Conservation (phyloP, 345 rosid genomes). For the Salix caprea region DNA sequence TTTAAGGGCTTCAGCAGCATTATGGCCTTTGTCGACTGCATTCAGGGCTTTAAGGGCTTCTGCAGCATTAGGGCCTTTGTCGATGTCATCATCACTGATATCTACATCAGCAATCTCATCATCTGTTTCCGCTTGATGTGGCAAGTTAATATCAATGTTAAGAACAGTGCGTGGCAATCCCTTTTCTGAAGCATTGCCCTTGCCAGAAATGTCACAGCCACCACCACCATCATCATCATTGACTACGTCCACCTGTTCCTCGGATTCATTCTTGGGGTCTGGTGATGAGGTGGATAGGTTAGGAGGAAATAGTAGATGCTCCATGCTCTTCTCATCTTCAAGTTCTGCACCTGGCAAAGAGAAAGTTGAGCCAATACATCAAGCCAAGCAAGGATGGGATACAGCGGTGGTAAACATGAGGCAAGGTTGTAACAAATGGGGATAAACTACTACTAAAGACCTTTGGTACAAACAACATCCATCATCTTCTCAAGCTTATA, state of each 20-base stretch:
- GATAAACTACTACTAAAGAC: too few relatives aligned
- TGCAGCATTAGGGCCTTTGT: constrained; percentile 24
- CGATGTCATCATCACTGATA: constrained; percentile 29
- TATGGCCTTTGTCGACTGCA: constrained; percentile 11
- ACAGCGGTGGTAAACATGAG: too few relatives aligned
- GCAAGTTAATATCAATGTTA: constrained; percentile 47
- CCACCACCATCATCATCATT: constrained; percentile 26
- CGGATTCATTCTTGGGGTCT: constrained; percentile 34
- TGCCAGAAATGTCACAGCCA: constrained; percentile 12
- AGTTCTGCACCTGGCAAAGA: constrained; percentile 24
- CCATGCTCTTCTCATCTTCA: constrained; percentile 25
- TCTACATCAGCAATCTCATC: constrained; percentile 46
- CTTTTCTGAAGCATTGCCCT: constrained; percentile 23
- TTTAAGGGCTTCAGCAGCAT: constrained; percentile 28
- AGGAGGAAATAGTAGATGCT: constrained; percentile 9
- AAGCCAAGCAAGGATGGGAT: neutral
- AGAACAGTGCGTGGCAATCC: constrained; percentile 28
- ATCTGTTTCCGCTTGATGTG: constrained; percentile 22
- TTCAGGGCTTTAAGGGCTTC: constrained; percentile 17
- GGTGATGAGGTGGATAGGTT: constrained; percentile 21
- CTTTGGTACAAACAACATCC: too few relatives aligned
- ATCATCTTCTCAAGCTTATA: neutral
- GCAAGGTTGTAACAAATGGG: too few relatives aligned
- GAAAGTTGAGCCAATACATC: neutral
- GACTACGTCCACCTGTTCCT: constrained; percentile 43